Evolutionary conservation across 192 early-diverging fungal genomes (phyloP), one percentile per base, ranked within the genome.

Genomic region (Jimgerdemannia flammicorona): DNA sequence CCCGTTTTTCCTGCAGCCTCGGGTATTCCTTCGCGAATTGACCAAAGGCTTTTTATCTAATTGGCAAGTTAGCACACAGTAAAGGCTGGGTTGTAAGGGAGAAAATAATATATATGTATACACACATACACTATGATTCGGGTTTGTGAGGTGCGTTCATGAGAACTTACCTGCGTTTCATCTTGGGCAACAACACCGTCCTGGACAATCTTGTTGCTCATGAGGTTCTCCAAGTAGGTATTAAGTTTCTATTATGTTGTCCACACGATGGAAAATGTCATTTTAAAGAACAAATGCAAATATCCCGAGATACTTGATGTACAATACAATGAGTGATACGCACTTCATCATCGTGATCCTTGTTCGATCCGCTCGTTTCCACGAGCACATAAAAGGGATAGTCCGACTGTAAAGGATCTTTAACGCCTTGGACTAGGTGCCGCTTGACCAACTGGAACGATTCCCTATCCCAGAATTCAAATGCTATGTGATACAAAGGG

Each of bases 101-200:
- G 29, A 29, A 29, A 29, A 29, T 29, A 29, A 29, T 29, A 29
- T 29, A 29, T 29, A 29, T 29, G 29, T 29, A 29, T 29, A 29
- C 29, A 29, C 29, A 29, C 29, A 29, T 29, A 29, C 1, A 29
- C 1, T 29, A 29, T 29, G 29, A 29, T 29, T 29, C 29, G 1
- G 29, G 29, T 29, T 29, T 29, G 29, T 29, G 29, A 29, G 0
- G 29, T 29, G 29, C 29, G 29, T 59, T 10, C 49, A 59, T 59
- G 6, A 59, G 14, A 59, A 59, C 49, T 59, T 59, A 59, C 49
- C 49, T 59, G 98, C 18, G 92, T 85, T 4, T 88, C 89, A 80
- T 95, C 94, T 81, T 98, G 94, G 4, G 97, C 95, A 42, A 99
- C 82, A 6, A 93, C 94, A 4, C 98, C 98, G 75, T 99, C 95